Evolutionary conservation across 257 asterid species (phyloP), one percentile per base, ranked within the genome.

Genomic region (Coffea eugenioides): DNA sequence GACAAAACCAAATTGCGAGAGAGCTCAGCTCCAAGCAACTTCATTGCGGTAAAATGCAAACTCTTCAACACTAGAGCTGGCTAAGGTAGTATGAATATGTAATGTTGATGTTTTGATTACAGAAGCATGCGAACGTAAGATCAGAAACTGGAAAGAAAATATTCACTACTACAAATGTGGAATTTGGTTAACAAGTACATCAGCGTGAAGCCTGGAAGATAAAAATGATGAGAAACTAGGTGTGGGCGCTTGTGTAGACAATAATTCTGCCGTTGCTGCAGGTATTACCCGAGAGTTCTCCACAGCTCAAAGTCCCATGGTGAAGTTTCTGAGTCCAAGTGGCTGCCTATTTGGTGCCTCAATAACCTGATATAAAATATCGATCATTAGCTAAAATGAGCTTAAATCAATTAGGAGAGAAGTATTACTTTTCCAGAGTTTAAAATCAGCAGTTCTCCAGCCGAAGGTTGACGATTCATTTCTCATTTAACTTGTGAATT

Each of bases 131-230:
- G 20, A 57, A 57, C 23, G 65, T 57, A 20, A 57, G 3, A 57
- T 20, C 65, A 20, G 20, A 20, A 57, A 57, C 65, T 57, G 8
- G 11, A 57, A 20, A 57, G 27, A 57, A 57, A 57, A 20, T 57
- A 20, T 57, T 20, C 62, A 21, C 65, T 20, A 20, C 1, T 7
- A 57, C 0, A 57, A 56, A 56, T 12, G 6, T 57, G 65, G 65
- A 57, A 57, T 57, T 57, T 57, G 65, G 23, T 18, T 20, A 10
- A 20, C 1, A 56, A 20, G 27, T 80, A 89, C 92, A 92, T 90
- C 84, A 0, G 94, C 88, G 52, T 92, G 93, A 27, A 92, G 88
- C 84, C 86, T 83, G 49, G 97, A 90, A 75, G 94, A 92, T 51
- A 93, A 82, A 76, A 89, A 79, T 0, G 92, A 89, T 7, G 94